phyloP scores from a whole-genome alignment of 2,329 filamentous ascomycete species.

The Ceratocystis albifundus region DNA sequence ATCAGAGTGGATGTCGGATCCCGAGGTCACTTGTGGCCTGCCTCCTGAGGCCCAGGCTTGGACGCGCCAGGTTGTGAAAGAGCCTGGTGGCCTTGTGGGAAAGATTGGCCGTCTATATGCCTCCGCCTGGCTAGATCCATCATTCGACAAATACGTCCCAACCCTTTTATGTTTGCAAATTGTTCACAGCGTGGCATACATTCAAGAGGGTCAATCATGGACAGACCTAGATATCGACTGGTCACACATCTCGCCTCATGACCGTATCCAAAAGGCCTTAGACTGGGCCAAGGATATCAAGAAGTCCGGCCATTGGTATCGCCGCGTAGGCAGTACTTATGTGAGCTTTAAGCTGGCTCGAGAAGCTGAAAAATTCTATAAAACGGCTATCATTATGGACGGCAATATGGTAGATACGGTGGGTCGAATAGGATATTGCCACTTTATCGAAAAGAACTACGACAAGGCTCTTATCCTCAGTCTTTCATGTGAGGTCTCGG shows the following conservation, averaged over 20 bases:
- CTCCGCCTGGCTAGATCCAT: conserved; percentile 31
- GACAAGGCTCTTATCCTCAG: conserved; percentile 31
- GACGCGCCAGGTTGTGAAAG: conserved; percentile 27
- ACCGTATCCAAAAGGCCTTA: conserved; percentile 31
- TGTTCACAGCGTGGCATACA: conserved; percentile 34
- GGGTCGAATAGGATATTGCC: conserved; percentile 35
- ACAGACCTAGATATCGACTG: conserved; percentile 31
- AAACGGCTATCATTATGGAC: conserved; percentile 32
- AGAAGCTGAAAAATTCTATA: conserved; percentile 31
- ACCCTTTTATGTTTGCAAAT: conserved; percentile 36
- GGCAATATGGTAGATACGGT: conserved; percentile 32
- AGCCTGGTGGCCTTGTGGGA: conserved; percentile 30
- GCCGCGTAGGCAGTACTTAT: conserved; percentile 34
- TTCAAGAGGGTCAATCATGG: conserved; percentile 33
- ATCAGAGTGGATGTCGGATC: conserved; percentile 31
- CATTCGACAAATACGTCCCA: conserved; percentile 32
- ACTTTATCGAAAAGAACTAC: conserved; percentile 31
- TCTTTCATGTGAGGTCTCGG: conserved; percentile 31
- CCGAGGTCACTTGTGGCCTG: conserved; percentile 29
- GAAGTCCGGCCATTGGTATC: conserved; percentile 32
- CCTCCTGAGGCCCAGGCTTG: conserved; percentile 29
- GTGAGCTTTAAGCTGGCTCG: conserved; percentile 31
- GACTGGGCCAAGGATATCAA: conserved; percentile 31
- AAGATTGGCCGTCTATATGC: conserved; percentile 33
- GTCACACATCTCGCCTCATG: conserved; percentile 30